These are phyloP conservation scores for Termitomyces sp. DNA, from an alignment of 768 basidiomycete genomes.

Conservation along the genomic window DNA sequence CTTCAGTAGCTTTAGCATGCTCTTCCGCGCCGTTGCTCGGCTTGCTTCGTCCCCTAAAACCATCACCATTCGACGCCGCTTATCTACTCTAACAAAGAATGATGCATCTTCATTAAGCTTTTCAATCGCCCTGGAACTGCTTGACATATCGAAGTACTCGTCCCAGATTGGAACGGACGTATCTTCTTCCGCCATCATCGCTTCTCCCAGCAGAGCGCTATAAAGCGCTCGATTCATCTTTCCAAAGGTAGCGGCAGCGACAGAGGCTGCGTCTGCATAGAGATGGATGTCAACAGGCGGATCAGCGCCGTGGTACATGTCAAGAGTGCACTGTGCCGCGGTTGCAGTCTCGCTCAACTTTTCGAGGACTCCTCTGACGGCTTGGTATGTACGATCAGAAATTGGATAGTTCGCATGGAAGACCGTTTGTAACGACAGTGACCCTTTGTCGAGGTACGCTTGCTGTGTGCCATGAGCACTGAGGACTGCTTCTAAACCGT, in stretches of 20 bases:
- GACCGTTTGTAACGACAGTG: conserved; percentile 31
- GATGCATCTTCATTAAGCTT: conserved; percentile 25
- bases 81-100: conserved; percentile 35
- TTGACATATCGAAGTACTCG: conserved; percentile 38
- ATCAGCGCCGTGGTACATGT: conserved; percentile 18
- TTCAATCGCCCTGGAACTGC: conserved; percentile 31
- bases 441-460: conserved; percentile 29
- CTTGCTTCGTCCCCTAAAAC: conserved; percentile 30
- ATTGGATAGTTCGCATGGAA: conserved; percentile 36
- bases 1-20: conserved; percentile 30
- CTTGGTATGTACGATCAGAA: conserved; percentile 23
- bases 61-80: conserved; percentile 28
- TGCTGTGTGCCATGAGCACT: conserved; percentile 23
- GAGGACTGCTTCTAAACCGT: conserved; percentile 22
- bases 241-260: conserved; percentile 27
- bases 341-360: conserved; percentile 17
- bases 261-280: conserved; percentile 21
- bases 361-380: conserved; percentile 31
- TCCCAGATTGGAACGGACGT: conserved; percentile 35
- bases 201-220: conserved; percentile 30
- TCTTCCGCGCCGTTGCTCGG: conserved; percentile 24
- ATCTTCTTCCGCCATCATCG: conserved; percentile 22
- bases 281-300: conserved; percentile 33
- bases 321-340: conserved; percentile 26
- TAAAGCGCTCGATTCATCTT: conserved; percentile 31